Conservation (phyloP, 176 grass and related monocot genomes). For the Typha latifolia region DNA sequence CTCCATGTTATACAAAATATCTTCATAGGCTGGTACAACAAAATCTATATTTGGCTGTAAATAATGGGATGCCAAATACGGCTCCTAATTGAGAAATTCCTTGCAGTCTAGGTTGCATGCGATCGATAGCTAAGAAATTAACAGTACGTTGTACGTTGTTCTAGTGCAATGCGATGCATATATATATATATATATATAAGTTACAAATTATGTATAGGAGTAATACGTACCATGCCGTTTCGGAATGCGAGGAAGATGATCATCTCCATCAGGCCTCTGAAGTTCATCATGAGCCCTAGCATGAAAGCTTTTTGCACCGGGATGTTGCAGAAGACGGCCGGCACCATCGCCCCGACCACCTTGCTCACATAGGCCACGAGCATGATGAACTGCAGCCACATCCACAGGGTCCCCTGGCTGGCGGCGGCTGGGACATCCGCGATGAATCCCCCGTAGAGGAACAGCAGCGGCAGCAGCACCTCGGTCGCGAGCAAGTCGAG, state of each 20-base stretch:
- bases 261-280: conserved; percentile 21
- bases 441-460: not conserved
- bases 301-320: conserved; percentile 5
- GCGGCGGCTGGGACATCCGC: not conserved
- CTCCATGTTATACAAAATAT: no score
- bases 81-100: no score
- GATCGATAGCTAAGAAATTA: no score
- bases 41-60: no score
- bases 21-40: no score
- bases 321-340: conserved; percentile 6
- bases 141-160: no score
- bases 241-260: not conserved
- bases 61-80: no score
- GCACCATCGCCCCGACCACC: not conserved
- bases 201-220: no score
- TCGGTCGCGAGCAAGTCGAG: conserved; percentile 15
- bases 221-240: not conserved
- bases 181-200: no score
- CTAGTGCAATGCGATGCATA: no score
- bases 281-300: conserved; percentile 30
- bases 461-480: conserved; percentile 14
- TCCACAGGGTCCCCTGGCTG: not conserved
- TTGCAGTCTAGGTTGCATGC: no score
- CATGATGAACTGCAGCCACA: conserved; percentile 9
- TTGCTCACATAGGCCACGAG: conserved; percentile 5